Evolutionary conservation across 2,329 filamentous ascomycete genomes (phyloP).

Genomic region (Aspergillaceae sp.): DNA sequence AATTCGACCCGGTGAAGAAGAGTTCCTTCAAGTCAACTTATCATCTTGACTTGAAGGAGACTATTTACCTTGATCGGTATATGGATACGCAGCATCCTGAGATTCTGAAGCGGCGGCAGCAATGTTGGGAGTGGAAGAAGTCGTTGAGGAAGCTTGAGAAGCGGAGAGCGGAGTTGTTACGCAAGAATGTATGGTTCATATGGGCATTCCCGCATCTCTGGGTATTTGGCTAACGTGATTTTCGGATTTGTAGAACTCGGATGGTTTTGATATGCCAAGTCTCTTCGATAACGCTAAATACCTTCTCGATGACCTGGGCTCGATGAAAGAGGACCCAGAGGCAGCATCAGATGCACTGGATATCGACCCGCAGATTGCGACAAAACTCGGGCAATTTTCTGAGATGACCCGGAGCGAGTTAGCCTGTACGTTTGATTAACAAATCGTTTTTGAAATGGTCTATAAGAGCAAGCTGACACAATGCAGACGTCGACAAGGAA

Average conservation of each 20-base stretch:
- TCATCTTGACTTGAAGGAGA: slow-evolving; percentile 69
- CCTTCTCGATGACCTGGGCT: slow-evolving; percentile 37
- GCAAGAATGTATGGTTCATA: slow-evolving; percentile 18
- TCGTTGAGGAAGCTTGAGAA: slow-evolving; percentile 50
- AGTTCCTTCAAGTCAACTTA: slow-evolving; percentile 64
- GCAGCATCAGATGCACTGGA: slow-evolving; percentile 33
- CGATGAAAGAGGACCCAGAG: slow-evolving; percentile 26
- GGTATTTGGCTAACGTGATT: background rate
- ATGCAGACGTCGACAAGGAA: slow-evolving; percentile 32
- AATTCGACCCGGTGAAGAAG: slow-evolving; percentile 55
- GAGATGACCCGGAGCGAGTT: slow-evolving; percentile 40
- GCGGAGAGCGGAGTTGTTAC: slow-evolving; percentile 36
- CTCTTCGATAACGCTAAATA: slow-evolving; percentile 29
- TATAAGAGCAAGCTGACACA: no score
- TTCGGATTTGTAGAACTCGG: slow-evolving; percentile 8
- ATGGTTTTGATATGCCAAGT: slow-evolving; percentile 22
- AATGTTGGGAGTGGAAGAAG: slow-evolving; percentile 67
- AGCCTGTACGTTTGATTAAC: slow-evolving; percentile 25
- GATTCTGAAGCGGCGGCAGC: slow-evolving; percentile 55
- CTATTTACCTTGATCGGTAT: slow-evolving; percentile 80
- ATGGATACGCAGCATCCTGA: slow-evolving; percentile 55
- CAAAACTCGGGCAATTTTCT: slow-evolving; percentile 39
- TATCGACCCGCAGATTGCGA: slow-evolving; percentile 34
- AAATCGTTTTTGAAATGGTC: no score
- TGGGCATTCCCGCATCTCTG: background rate